Conservation (phyloP, 148 eudicot genomes). For the Cornus suecica region DNA sequence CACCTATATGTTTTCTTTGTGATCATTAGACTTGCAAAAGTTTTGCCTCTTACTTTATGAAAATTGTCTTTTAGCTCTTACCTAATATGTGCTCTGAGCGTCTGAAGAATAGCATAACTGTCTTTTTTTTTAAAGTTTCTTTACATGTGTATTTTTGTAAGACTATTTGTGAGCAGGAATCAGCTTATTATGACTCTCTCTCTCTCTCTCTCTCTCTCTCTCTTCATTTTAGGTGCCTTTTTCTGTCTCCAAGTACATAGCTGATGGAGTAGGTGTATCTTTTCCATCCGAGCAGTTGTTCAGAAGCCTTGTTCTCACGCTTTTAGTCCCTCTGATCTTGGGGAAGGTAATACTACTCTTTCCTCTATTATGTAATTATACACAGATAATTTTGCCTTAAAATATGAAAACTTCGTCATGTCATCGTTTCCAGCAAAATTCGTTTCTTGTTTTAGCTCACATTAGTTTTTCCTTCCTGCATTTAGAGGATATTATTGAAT, state of each 20-base stretch:
- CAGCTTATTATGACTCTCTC: not conserved
- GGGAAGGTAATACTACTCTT: conserved; percentile 63
- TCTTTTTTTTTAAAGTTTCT: not conserved
- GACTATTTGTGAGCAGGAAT: not conserved
- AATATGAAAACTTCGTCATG: not conserved
- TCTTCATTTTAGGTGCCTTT: conserved; percentile 60
- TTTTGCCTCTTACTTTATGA: not conserved
- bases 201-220: not conserved
- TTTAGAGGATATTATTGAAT: not conserved
- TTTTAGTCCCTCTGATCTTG: conserved; percentile 73
- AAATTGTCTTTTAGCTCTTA: not conserved
- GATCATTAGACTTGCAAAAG: not conserved
- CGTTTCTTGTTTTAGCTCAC: not conserved
- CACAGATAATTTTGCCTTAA: not conserved
- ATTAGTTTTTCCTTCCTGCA: not conserved
- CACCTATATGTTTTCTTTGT: too few species aligned
- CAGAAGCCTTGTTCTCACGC: conserved; percentile 66
- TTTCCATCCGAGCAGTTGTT: conserved; percentile 69
- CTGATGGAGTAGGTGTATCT: conserved; percentile 85
- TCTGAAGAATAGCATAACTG: not conserved
- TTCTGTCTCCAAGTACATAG: conserved; percentile 69
- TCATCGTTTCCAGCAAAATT: not conserved
- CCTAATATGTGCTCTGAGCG: not conserved
- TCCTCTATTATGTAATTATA: not conserved
- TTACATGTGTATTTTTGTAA: not conserved